Conservation (phyloP, 176 grass and related monocot species). For the Eleusine indica region DNA sequence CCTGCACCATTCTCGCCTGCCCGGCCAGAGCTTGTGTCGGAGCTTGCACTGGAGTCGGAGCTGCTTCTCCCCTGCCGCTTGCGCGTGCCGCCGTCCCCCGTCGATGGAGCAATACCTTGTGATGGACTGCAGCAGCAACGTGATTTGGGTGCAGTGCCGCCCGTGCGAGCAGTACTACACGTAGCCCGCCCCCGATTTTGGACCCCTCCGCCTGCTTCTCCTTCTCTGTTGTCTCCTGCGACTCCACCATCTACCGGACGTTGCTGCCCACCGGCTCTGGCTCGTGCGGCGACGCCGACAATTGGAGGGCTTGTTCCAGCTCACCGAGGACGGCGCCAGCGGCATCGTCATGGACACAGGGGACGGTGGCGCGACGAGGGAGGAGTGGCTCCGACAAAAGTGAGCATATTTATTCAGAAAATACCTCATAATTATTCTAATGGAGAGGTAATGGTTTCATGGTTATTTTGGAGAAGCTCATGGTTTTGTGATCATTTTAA, state of each 20-base stretch:
- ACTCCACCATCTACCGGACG: conserved; percentile 54
- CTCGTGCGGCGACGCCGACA: conserved; percentile 29
- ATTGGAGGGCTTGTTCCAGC: conserved; percentile 43
- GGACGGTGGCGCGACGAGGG: too few relatives aligned
- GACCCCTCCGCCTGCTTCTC: conserved; percentile 74
- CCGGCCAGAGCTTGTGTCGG: too few relatives aligned
- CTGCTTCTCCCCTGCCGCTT: too few relatives aligned
- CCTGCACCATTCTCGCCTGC: too few relatives aligned
- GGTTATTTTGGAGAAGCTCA: too few relatives aligned
- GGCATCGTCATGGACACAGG: conserved; percentile 96
- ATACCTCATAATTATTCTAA: too few relatives aligned
- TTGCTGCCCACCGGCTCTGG: not conserved
- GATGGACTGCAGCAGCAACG: conserved; percentile 90
- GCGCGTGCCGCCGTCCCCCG: not conserved
- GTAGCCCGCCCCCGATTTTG: conserved; percentile 82
- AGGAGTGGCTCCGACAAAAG: too few relatives aligned
- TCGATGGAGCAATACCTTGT: conserved; percentile 81
- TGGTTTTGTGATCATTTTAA: too few relatives aligned
- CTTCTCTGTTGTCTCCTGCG: conserved; percentile 64
- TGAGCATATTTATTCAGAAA: too few relatives aligned
- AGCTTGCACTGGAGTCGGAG: too few relatives aligned
- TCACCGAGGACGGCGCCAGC: conserved; percentile 60
- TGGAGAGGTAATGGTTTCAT: too few relatives aligned
- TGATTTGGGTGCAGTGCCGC: conserved; percentile 89
- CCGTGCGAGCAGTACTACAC: conserved; percentile 74